Base-by-base conservation (phyloP, 2,329 filamentous ascomycete species). In the Colletotrichum falcatum region DNA sequence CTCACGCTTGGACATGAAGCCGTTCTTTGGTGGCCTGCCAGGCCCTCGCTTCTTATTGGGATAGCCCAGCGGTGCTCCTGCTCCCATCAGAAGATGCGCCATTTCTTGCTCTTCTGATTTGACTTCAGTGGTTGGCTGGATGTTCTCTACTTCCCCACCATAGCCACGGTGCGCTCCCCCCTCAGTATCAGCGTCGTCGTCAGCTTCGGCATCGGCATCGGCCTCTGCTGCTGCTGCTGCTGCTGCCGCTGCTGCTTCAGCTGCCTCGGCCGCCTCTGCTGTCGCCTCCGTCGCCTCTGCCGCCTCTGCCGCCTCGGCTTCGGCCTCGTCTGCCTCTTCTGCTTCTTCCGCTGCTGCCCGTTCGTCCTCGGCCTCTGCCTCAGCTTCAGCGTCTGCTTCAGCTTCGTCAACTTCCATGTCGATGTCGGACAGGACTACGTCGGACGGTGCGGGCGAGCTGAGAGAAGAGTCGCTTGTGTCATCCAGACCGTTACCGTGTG, bases 1-100 rank as follows among this genome's bases (percentile, higher is more conserved):
- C 76, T 94, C 91, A 66, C 93, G 86, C 80, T 94, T 94, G 1
- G 92, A 95, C 89, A 94, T 93, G 77, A 94, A 87, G 35, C 93
- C 93, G 76, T 95, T 92, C 82, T 95, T 95, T 0, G 93, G 93
- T 26, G 93, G 93, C 63, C 93, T 85, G n/a, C 93, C 93, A 12
- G 93, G 93, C 18, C 93, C 93, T 74, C 92, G 90, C 73, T 92
- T 91, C 80, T 89, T 92, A 33, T 61, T 49, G 9, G 46, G 59
- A n/a, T 61, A 61, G 30, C 59, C 62, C 33, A 65, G 44, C 16
- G 66, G 72, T 14, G 58, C 30, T 48, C 72, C 62, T 37, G 89
- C 81, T 66, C 83, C 80, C 26, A 81, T 78, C 70, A 83, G 75
- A 28, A 81, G 74, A 7, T 80, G 80, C 11, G 83, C 80, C 6